Evolutionary conservation across 108 stramenopile species (phyloP), one percentile per base, ranked within the genome.

Genomic region (Skeletonema grethae): DNA sequence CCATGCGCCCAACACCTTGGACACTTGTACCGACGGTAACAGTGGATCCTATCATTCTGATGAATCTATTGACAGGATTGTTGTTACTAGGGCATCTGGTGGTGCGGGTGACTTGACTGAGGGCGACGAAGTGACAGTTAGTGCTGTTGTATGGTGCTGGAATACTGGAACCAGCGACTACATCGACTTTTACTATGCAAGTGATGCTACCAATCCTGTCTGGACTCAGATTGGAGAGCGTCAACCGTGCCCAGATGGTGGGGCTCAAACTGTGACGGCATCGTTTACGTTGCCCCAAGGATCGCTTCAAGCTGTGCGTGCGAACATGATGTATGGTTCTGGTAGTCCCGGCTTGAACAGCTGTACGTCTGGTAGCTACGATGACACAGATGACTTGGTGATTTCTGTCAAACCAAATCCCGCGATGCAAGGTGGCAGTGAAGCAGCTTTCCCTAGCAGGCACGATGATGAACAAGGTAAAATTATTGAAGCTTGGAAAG

Each of bases 1-100:
- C 12, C 67, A 75, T 20, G 6, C 31, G 5, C 31, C 74, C 41
- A 75, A 75, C 67, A 75, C 74, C 25, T 28, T 28, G 25, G 25
- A 28, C 25, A 28, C 25, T 28, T 28, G 25, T 28, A 28, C 25
- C 25, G 25, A 28, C 25, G 25, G 25, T 28, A 28, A 28, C 25
- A 28, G 25, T 28, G 25, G 25, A 1, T 28, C 25, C 25, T 28
- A 28, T 28, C 25, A 28, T 28, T 28, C 25, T 28, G 25, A 28
- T 28, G 25, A 28, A 32, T 65, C 78, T 25, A 25, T 75, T 36
- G 74, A 75, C 20, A 38, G 15, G 22, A 61, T 75, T 24, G 32
- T 60, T 12, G 67, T 75, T 24, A 75, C 22, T 3, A 45, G 43
- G 43, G 43, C n/a, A 45, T 45, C 43, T n/a, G 43, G 43, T 45